Evolutionary conservation across 441 rosid species (phyloP), one percentile per base, ranked within the genome.

Genomic region (Cnidoscolus chayamansa): DNA sequence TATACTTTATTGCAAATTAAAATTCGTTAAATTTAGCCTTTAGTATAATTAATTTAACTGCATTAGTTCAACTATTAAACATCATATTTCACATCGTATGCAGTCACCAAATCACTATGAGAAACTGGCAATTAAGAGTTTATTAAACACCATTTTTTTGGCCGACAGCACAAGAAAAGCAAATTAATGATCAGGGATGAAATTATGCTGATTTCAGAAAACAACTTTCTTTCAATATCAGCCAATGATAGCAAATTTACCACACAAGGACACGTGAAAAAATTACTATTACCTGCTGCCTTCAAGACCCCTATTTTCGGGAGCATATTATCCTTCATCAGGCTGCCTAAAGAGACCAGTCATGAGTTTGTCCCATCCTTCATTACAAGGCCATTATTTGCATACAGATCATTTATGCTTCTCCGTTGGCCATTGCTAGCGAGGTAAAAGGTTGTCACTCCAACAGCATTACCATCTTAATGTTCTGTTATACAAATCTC

Each of bases 401-500:
- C 77, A 66, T 12, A 71, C 70, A 54, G 64, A 72, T 71, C 63
- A 70, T n/a, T 32, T 48, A 62, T n/a, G 37, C 64, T 66, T 67
- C 65, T 78, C 66, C 13, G 70, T 61, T 51, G 70, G 71, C 57
- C 77, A 73, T 72, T 67, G 67, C 78, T 80, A 72, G 70, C 77
- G 67, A 72, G 58, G 73, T 55, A 61, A 72, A 40, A 54, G 64
- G 58, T 57, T n/a, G 62, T 32, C 59, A 73, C 53, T 37, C 74
- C 73, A 32, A 19, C 68, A 78, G 67, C 48, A 66, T 70, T 93
- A 81, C 91, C 89, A 90, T 90, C 77, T 92, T 91, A 78, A 95
- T 65, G 94, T 86, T 80, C 93, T 83, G 82, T 83, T 87, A 72
- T 89, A 91, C 59, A 90, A 74, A 80, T 91, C 87, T 19, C 92